Base-by-base conservation (phyloP, 352 stramenopile species). In the Halophytophthora batemanensis region DNA sequence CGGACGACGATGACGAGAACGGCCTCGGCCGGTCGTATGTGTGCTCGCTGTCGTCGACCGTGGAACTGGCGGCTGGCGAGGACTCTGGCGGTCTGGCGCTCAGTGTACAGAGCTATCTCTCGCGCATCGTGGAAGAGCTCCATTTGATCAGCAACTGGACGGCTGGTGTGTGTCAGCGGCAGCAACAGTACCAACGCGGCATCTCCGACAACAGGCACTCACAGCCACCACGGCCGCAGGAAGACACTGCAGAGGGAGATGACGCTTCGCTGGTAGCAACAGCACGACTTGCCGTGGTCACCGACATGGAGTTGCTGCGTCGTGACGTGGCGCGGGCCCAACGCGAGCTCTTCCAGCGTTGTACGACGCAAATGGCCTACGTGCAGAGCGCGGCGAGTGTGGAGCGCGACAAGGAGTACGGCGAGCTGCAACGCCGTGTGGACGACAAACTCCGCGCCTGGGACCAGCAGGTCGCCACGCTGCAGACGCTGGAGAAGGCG, bases 91-190 rank as follows among this genome's bases (percentile, higher is more conserved):
- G 72, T n/a, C 50, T 85, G 17, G 37, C 55, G 3, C 40, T 57
- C 1, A 77, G 59, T 25, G 63, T 77, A 1, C 71, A 78, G 48
- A 46, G 64, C 14, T 86, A 79, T 41, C 59, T 82, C 34, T 66
- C 53, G 55, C 52, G 67, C 17, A 83, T 86, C n/a, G 66, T 74
- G 14, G 64, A 82, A 35, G 74, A 86, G 31, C 61, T 82, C 5
- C 66, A 83, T 22, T 57, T 75, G 14, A 63, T 86, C 39, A 75
- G 71, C 31, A 55, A 47, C 19, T 86, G 71, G 71, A 66, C 64
- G 17, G 46, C 49, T 3, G 51, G 48, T 10, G 39, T 57, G 12
- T 50, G 44, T 29, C 61, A 60, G n/a, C 34, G 15, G 3, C 42
- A 59, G 36, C 43, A 46, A 43, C 18, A 53, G 23, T 33, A 54